Percentiles rank a stretch among this genome's conserved stretches.
Conservation (phyloP, 805 yeast genomes). For the Schwanniomyces pseudopolymorphus region DNA sequence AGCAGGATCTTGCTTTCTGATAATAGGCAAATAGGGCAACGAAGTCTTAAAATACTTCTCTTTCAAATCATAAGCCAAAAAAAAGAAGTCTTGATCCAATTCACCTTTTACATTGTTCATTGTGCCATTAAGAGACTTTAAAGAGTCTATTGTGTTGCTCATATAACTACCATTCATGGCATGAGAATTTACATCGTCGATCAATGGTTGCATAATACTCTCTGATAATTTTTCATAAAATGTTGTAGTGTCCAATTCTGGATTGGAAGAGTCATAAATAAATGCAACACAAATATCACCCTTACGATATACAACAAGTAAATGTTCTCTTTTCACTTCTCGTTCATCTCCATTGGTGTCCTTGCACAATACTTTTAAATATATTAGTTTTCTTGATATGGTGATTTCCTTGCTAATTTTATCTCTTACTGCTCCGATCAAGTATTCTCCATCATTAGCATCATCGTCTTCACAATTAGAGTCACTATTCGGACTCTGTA, state of each 20-base stretch:
- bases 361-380: constrained; percentile 15
- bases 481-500: background rate
- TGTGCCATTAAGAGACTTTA: constrained; percentile 21
- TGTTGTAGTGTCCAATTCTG: constrained; percentile 17
- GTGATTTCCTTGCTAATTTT: constrained; percentile 2
- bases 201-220: constrained; percentile 16
- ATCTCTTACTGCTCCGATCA: constrained; percentile 3
- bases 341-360: constrained; percentile 2
- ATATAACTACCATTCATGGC: constrained; percentile 17
- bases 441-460: constrained; percentile 5
- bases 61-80: constrained; percentile 28
- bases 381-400: constrained; percentile 25
- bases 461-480: constrained; percentile 3
- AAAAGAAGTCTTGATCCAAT: constrained; percentile 37
- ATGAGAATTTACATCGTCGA: constrained; percentile 20
- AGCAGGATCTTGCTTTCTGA: background rate
- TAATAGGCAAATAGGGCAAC: constrained; percentile 32
- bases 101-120: constrained; percentile 8
- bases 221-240: constrained; percentile 23
- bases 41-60: constrained; percentile 31
- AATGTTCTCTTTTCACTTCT: constrained; percentile 21
- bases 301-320: constrained; percentile 28
- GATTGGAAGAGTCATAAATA: constrained; percentile 28
- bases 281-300: constrained; percentile 22
- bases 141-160: constrained; percentile 28